phyloP scores from a whole-genome alignment of 2,329 filamentous ascomycete species.

The Xylaria arbuscula region DNA sequence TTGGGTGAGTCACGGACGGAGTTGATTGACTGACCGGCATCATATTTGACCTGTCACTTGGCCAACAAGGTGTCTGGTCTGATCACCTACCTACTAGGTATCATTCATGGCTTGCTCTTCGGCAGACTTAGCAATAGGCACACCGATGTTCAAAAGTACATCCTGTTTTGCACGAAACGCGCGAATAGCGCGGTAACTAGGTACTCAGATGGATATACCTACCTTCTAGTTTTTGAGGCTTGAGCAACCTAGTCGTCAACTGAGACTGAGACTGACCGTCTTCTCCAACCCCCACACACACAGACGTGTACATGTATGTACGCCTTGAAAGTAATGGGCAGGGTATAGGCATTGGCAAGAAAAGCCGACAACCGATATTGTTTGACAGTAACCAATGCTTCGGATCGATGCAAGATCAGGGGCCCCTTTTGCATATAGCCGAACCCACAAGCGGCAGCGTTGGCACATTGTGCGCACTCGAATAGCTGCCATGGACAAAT shows the following conservation, averaged over 20 bases:
- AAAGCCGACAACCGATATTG: background rate
- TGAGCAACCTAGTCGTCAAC: background rate
- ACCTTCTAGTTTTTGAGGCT: background rate
- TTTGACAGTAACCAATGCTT: constrained; percentile 14
- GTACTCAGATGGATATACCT: background rate
- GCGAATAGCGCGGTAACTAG: constrained; percentile 23
- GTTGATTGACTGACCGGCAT: constrained; percentile 11
- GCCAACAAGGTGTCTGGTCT: background rate
- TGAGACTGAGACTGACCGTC: background rate
- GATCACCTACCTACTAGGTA: constrained; percentile 1
- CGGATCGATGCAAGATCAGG: constrained; percentile 33
- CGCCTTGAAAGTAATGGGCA: background rate
- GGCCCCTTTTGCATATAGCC: constrained; percentile 15
- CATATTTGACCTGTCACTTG: constrained; percentile 14
- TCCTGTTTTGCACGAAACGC: constrained; percentile 16
- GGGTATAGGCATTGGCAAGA: background rate
- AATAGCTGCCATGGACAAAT: constrained; percentile 6
- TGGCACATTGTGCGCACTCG: background rate
- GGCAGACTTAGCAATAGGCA: background rate
- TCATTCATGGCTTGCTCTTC: constrained; percentile 19
- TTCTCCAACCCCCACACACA: background rate
- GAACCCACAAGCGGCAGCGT: constrained; percentile 12
- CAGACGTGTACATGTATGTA: background rate
- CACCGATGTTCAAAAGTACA: constrained; percentile 5
- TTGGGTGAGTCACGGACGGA: constrained; percentile 18